phyloP scores from a whole-genome alignment of 2,329 filamentous ascomycete genomes.

The Lasiodiplodia sp. region DNA sequence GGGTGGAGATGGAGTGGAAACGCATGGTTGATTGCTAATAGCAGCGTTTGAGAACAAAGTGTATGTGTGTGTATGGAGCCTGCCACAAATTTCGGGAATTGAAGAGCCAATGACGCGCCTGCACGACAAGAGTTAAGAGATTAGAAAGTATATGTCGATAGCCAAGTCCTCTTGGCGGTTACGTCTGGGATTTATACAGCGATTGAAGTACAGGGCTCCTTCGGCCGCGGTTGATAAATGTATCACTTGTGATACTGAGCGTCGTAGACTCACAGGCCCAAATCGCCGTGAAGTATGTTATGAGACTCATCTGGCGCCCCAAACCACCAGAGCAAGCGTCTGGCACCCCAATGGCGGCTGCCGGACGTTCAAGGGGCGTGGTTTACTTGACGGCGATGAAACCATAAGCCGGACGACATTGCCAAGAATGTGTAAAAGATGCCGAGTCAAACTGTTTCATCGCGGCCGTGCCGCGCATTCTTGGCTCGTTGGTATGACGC shows the following conservation, averaged over 20 bases:
- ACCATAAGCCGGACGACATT: not conserved
- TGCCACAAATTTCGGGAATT: not conserved
- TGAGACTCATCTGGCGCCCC: not conserved
- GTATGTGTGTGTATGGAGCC: not conserved
- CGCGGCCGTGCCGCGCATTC: not conserved
- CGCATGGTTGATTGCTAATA: not conserved
- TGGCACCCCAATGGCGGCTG: too few species aligned
- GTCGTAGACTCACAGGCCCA: too few species aligned
- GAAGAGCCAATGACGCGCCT: not conserved
- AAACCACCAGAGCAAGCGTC: too few species aligned
- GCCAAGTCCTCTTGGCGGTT: not conserved
- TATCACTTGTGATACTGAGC: not conserved
- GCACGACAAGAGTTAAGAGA: not conserved
- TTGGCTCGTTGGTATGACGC: not conserved
- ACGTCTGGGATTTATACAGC: not conserved
- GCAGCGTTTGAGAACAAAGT: not conserved
- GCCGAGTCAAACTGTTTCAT: conserved; percentile 15
- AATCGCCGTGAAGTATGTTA: not conserved
- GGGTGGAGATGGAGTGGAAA: not conserved
- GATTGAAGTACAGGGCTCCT: not conserved
- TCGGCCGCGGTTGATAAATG: not conserved
- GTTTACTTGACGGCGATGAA: not conserved
- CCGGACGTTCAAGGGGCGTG: too few species aligned
- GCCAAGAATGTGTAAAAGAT: not conserved
- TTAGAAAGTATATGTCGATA: not conserved